Base-by-base conservation (phyloP, 192 early-diverging fungal species). In the Entomortierella chlamydospora region DNA sequence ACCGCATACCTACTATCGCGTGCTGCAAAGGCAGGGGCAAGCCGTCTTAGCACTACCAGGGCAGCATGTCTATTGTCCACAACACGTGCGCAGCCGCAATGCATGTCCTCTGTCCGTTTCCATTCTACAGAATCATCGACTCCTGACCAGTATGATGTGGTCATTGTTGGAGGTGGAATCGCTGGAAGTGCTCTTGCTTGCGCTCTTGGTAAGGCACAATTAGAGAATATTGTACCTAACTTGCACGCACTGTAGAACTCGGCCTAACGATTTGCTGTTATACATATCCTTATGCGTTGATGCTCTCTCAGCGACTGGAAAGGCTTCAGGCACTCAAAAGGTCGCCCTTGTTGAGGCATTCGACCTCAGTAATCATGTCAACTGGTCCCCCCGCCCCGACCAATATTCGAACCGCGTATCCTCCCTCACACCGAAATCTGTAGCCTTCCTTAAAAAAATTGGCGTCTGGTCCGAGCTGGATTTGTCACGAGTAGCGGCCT, bases 131-230 rank as follows among this genome's bases (percentile, higher is more conserved):
- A 47, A 8, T 39, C 70, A 31, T 6, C 71, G 33, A n/a, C 62
- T 42, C 62, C 62, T 22, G 73, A 78, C 23, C 61, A 68, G 25
- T 94, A 92, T 61, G 95, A 98, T 65, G 85, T 98, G 30, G 91
- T 92, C 33, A 93, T 98, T 72, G 91, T 98, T 18, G 97, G 97
- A 20, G 95, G 95, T 30, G 97, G 97, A 22, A 90, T 95, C 33
- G 89, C 94, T 13, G 97, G 97, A 41, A 93, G 90, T n/a, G 91
- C 96, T 11, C 78, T 96, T 33, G 95, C 95, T 4, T 88, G 87
- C 56, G 88, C 90, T 23, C 84, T 98, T 58, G 89, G 91, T 94
- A 77, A 49, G 85, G 34, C 34, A 37, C 10, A 37, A 10, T 10
- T 37, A 10, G 10, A n/a, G n/a, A n/a, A n/a, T n/a, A n/a, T n/a